These are phyloP conservation scores for Zymoseptoria tritici DNA, from an alignment of 2,329 filamentous ascomycete genomes.

Conservation along the genomic window DNA sequence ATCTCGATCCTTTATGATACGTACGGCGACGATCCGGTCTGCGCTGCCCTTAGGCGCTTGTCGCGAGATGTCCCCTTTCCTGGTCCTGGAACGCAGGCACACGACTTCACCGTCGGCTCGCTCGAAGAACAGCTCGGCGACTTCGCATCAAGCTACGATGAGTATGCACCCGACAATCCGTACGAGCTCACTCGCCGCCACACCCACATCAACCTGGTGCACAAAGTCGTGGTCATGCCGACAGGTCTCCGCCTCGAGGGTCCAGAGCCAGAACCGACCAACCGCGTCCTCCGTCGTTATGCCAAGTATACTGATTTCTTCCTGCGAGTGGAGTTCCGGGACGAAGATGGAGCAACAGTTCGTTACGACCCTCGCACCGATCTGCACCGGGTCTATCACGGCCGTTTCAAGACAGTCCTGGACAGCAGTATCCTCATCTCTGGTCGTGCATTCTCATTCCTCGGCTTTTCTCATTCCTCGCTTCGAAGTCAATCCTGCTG, in stretches of 20 bases:
- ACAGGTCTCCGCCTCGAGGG: constrained; percentile 37
- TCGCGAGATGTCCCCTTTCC: constrained; percentile 49
- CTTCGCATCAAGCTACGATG: constrained; percentile 35
- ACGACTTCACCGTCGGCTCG: constrained; percentile 32
- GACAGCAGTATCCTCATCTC: constrained; percentile 54
- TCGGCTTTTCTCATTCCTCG: constrained; percentile 75
- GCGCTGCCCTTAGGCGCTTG: constrained; percentile 48
- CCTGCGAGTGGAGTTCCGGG: constrained; percentile 62
- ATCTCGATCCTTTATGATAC: constrained; percentile 33
- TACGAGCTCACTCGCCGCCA: constrained; percentile 29
- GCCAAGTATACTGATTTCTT: constrained; percentile 54
- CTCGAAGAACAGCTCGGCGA: constrained; percentile 38
- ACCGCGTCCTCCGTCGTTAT: constrained; percentile 64
- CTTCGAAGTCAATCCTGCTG: constrained; percentile 64
- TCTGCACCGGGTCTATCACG: constrained; percentile 46
- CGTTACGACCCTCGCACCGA: constrained; percentile 47
- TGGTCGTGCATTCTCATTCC: constrained; percentile 56
- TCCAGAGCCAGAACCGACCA: constrained; percentile 55
- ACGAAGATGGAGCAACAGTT: constrained; percentile 63
- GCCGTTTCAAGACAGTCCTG: constrained; percentile 56
- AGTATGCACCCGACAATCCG: constrained; percentile 18
- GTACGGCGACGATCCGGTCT: constrained; percentile 19
- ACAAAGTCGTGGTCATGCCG: constrained; percentile 34
- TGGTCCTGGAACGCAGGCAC: constrained; percentile 43
- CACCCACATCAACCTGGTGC: constrained; percentile 29